Evolutionary conservation across 306 rosid species (phyloP).

Genomic region (Lagenaria siceraria): DNA sequence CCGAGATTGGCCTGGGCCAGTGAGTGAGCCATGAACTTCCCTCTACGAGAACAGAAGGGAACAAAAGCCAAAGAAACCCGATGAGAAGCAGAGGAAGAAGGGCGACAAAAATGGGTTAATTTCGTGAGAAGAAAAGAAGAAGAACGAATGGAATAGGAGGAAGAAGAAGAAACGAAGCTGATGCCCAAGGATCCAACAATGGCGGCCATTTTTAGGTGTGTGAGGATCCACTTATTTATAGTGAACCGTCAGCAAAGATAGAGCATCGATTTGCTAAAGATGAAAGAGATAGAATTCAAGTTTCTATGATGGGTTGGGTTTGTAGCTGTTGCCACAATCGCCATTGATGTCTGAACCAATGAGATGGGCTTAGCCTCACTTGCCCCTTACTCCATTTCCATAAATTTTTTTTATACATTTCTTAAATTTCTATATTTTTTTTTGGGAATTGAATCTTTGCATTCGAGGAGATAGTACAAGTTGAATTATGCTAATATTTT

Average conservation of each 20-base stretch:
- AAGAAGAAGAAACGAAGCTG: slow-evolving; percentile 14
- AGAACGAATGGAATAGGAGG: slow-evolving; percentile 7
- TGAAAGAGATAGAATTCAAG: not conserved
- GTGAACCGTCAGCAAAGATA: slow-evolving; percentile 11
- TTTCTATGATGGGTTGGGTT: not conserved
- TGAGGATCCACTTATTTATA: slow-evolving; percentile 34
- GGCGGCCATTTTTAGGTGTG: slow-evolving; percentile 41
- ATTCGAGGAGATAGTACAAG: no score
- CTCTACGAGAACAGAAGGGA: slow-evolving; percentile 25
- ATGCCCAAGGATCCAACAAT: slow-evolving; percentile 30
- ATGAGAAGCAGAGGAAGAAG: slow-evolving; percentile 11
- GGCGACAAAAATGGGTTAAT: slow-evolving; percentile 8
- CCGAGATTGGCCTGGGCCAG: slow-evolving; percentile 72
- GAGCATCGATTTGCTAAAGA: not conserved
- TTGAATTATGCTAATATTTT: no score
- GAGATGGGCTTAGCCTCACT: not conserved
- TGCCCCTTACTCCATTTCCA: not conserved
- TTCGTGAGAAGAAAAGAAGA: slow-evolving; percentile 25
- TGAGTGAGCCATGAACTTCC: slow-evolving; percentile 64
- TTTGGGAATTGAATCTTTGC: no score
- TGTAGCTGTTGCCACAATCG: not conserved
- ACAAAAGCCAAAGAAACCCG: slow-evolving; percentile 26
- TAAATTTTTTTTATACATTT: not conserved
- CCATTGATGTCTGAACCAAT: not conserved
- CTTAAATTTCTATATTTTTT: no score